Conservation (phyloP, 768 basidiomycete genomes). For the Butyriboletus loyo region DNA sequence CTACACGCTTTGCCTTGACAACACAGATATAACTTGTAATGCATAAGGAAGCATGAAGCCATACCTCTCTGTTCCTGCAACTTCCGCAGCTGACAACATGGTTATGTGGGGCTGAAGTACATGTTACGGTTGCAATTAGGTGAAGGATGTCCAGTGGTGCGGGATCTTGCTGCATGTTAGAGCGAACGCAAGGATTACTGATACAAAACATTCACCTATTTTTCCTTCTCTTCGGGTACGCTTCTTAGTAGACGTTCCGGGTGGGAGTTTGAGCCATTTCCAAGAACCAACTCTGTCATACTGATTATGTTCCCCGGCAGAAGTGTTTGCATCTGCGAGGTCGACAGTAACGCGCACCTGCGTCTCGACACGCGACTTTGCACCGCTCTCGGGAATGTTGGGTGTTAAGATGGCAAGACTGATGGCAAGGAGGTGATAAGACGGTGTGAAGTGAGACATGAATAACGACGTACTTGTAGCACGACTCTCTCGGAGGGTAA, state of each 20-base stretch:
- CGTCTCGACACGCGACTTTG: slow-evolving; percentile 93
- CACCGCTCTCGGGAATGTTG: slow-evolving; percentile 76
- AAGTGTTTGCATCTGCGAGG: slow-evolving; percentile 62
- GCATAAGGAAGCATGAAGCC: slow-evolving; percentile 15
- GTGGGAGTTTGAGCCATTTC: slow-evolving; percentile 82
- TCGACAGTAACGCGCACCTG: slow-evolving; percentile 86
- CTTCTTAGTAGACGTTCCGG: slow-evolving; percentile 79
- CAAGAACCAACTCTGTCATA: slow-evolving; percentile 86
- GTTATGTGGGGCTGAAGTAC: slow-evolving; percentile 75
- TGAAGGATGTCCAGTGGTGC: slow-evolving; percentile 66
- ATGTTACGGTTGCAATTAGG: slow-evolving; percentile 71
- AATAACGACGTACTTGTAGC: slow-evolving; percentile 58
- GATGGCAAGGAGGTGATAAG: slow-evolving; percentile 16
- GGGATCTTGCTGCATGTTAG: slow-evolving; percentile 50
- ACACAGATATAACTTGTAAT: slow-evolving; percentile 8
- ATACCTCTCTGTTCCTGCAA: slow-evolving; percentile 83
- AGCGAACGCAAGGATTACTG: not conserved
- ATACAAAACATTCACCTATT: slow-evolving; percentile 51
- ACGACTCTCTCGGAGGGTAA: slow-evolving; percentile 69
- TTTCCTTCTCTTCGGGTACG: slow-evolving; percentile 81
- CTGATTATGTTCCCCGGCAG: slow-evolving; percentile 55
- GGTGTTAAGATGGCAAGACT: slow-evolving; percentile 83
- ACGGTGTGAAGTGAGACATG: slow-evolving; percentile 1
- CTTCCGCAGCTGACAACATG: slow-evolving; percentile 82
- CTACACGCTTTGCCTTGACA: slow-evolving; percentile 78